Base-by-base conservation (phyloP, 2,329 filamentous ascomycete genomes). In the Pseudogymnoascus sp. region DNA sequence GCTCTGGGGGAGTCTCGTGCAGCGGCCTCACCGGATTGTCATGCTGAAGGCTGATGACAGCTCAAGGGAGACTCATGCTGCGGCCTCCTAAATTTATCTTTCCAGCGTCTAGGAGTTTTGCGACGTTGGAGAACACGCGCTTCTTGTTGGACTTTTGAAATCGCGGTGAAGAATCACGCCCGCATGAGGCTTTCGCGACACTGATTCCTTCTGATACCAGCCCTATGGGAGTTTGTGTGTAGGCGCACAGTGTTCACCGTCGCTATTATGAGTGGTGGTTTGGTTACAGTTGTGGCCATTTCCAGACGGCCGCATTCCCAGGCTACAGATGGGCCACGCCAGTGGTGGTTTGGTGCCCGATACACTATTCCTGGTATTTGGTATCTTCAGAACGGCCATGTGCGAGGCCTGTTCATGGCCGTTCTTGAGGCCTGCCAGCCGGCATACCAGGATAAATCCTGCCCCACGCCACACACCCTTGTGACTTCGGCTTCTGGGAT, bases 41-140 rank as follows among this genome's bases (percentile, higher is more conserved):
- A 33, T 33, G 31, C 11, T 33, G 31, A 33, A 33, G 31, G 1
- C 11, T 33, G 31, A 33, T 33, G 9, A 33, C 28, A 55, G 49
- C 49, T 55, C 49, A 33, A 16, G 7, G 16, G 49, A 18, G 14
- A 18, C 28, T 55, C n/a, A 11, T 55, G 49, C 28, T 35, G 49
- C 49, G 49, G 49, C 49, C 49, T 14, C 28, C 49, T 55, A 55
- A 55, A 55, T 55, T 55, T 55, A 55, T 55, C 28, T 55, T 55
- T 55, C 1, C 4, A 9, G 49, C 49, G 28, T 55, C 28, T 21
- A 35, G n/a, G 49, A 55, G 8, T 35, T 14, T 11, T 11, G 28
- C 1, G 25, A 7, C 12, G 28, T 33, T 55, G 49, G 49, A 55
- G 28, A 21, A 21, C 28, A 14, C 49, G 49, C 49, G 49, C 25